These are phyloP conservation scores for Gracilaria gracilis DNA, from an alignment of 23 red algal species.

Conservation along the genomic window DNA sequence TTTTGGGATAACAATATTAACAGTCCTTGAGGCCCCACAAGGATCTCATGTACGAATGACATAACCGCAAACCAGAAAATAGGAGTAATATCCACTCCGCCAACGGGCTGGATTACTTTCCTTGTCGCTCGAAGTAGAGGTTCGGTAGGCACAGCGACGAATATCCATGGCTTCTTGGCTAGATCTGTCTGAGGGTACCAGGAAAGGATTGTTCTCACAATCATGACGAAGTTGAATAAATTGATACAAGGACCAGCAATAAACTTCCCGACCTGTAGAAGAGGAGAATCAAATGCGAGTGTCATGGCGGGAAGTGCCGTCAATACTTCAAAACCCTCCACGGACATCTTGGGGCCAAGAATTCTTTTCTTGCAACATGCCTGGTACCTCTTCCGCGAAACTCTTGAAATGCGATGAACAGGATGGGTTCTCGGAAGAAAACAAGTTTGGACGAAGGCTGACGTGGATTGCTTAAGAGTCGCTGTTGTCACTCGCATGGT, in stretches of 20 bases:
- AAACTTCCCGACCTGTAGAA: conserved; percentile 55
- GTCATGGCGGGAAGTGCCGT: neutral
- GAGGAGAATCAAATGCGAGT: conserved; percentile 31
- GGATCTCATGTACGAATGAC: conserved; percentile 91
- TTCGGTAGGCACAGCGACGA: conserved; percentile 82
- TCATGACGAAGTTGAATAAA: conserved; percentile 86
- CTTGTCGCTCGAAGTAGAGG: conserved; percentile 85
- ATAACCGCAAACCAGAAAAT: conserved; percentile 95
- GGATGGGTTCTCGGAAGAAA: neutral
- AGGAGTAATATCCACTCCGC: conserved; percentile 97
- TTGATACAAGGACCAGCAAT: conserved; percentile 77
- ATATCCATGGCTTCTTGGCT: conserved; percentile 77
- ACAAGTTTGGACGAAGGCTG: neutral
- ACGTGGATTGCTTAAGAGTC: neutral
- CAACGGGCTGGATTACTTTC: conserved; percentile 82
- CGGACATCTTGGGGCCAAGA: neutral
- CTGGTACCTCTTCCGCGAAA: neutral
- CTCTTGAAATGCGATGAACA: neutral
- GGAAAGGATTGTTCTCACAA: conserved; percentile 79
- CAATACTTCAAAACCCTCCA: neutral
- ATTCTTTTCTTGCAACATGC: neutral
- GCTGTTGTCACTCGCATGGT: neutral
- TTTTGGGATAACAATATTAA: conserved; percentile 71
- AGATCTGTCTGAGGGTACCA: conserved; percentile 92
- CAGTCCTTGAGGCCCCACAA: conserved; percentile 93